Evolutionary conservation across 768 basidiomycete species (phyloP), one percentile per base, ranked within the genome.

Genomic region (Termitomyces sp.): DNA sequence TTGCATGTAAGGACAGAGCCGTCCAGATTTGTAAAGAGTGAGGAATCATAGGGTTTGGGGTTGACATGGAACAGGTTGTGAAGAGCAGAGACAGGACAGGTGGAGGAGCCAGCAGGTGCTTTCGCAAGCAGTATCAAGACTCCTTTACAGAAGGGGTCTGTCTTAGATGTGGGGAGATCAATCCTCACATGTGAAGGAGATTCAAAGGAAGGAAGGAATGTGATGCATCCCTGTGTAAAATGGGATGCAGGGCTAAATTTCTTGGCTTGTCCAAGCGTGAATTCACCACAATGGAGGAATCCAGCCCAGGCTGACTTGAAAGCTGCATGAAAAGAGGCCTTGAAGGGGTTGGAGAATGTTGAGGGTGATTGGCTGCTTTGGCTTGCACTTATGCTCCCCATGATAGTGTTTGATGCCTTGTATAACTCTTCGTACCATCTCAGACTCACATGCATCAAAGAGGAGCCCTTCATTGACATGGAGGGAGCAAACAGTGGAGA

Each of bases 401-500:
- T 72, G 65, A 9, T 15, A 39, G 6, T 6, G 6, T 9, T 39
- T 39, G 6, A 39, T 15, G 9, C 39, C 6, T 15, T 72, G 60
- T 54, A 76, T 64, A 45, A 76, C 58, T 0, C 70, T 68, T 42
- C 73, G 70, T 12, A 75, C 55, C 5, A 66, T 63, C 1, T 67
- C 67, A 32, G 73, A 71, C 38, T 73, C 63, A 38, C 65, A 67
- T 6, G 64, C 62, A 1, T 52, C 46, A 35, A 68, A 69, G 36
- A 70, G 64, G 33, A 74, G 69, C 36, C 67, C 71, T 8, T 60
- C 55, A 28, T 77, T 72, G 45, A 71, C 56, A 52, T 77, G 74
- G 59, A 73, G 64, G 65, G 73, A 71, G 50, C 65, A 66, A 56
- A 72, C 62, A 28, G 28, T 42, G 7, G 65, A 44, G 53, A 70